Evolutionary conservation across 2,329 filamentous ascomycete species (phyloP).

Genomic region (Talaromyces sp.): DNA sequence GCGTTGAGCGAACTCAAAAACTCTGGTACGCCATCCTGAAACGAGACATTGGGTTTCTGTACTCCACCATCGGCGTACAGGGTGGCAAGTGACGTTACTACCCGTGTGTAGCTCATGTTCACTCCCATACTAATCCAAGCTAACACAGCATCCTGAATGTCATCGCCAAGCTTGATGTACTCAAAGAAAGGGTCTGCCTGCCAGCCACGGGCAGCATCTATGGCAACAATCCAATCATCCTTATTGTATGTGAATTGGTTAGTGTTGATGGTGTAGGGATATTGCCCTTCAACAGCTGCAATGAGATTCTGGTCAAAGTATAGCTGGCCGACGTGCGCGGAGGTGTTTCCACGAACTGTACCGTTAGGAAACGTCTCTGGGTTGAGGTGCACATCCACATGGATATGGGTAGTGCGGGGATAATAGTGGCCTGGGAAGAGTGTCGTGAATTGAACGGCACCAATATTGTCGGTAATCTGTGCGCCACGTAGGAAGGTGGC

Average conservation of each 20-base stretch:
- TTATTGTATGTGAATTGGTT: slow-evolving; percentile 39
- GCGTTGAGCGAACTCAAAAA: not conserved
- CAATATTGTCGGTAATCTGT: slow-evolving; percentile 41
- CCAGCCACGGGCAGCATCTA: slow-evolving; percentile 32
- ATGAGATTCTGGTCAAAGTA: slow-evolving; percentile 61
- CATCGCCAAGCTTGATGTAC: slow-evolving; percentile 53
- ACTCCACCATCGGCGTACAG: not conserved
- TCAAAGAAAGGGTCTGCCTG: slow-evolving; percentile 55
- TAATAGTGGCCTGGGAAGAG: slow-evolving; percentile 42
- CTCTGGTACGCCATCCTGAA: not conserved
- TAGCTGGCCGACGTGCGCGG: slow-evolving; percentile 60
- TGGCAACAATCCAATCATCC: slow-evolving; percentile 31
- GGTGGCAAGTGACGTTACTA: not conserved
- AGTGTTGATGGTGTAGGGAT: slow-evolving; percentile 30
- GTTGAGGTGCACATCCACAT: slow-evolving; percentile 41
- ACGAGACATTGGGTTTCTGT: not conserved
- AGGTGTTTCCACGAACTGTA: slow-evolving; percentile 45
- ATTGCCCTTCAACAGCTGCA: slow-evolving; percentile 45
- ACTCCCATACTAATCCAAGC: slow-evolving; percentile 14
- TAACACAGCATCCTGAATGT: slow-evolving; percentile 41
- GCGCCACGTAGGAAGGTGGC: slow-evolving; percentile 46
- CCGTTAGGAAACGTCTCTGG: slow-evolving; percentile 36
- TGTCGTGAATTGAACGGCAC: slow-evolving; percentile 46
- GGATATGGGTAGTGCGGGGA: slow-evolving; percentile 44
- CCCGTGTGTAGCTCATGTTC: not conserved